Conservation (phyloP, 768 basidiomycete species). For the Rhizopogon vesiculosus region DNA sequence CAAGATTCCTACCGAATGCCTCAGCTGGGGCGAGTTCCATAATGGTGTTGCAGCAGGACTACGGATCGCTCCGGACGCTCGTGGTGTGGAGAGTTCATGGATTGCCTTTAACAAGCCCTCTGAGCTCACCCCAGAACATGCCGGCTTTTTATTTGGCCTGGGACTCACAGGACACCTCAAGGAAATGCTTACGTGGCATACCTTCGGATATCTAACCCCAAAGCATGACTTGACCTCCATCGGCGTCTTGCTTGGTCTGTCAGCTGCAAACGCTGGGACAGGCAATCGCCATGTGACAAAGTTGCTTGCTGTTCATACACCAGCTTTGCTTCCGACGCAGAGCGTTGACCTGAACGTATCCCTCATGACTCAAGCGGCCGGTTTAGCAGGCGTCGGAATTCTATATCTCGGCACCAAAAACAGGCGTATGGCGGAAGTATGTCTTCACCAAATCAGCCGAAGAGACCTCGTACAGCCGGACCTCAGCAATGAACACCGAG, state of each 20-base stretch:
- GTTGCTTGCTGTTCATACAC: conserved; percentile 87
- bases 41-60: conserved; percentile 93
- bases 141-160: conserved; percentile 92
- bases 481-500: conserved; percentile 82
- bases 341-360: conserved; percentile 88
- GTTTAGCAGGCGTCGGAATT: conserved; percentile 82
- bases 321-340: conserved; percentile 84
- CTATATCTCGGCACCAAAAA: conserved; percentile 87
- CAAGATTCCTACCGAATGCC: conserved; percentile 67
- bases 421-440: conserved; percentile 89
- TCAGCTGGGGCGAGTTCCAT: conserved; percentile 96
- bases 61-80: conserved; percentile 70
- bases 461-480: conserved; percentile 77
- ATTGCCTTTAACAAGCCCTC: conserved; percentile 93
- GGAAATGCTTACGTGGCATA: conserved; percentile 91
- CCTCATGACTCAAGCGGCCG: conserved; percentile 85
- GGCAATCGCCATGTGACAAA: conserved; percentile 87
- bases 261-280: conserved; percentile 85
- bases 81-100: conserved; percentile 88
- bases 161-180: conserved; percentile 90
- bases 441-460: conserved; percentile 78
- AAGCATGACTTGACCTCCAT: conserved; percentile 96
- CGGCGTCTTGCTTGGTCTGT: conserved; percentile 88
- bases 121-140: conserved; percentile 88
- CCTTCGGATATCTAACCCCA: conserved; percentile 90